These are phyloP conservation scores for Thelonectria olida DNA, from an alignment of 2,329 filamentous ascomycete genomes.

Conservation along the genomic window DNA sequence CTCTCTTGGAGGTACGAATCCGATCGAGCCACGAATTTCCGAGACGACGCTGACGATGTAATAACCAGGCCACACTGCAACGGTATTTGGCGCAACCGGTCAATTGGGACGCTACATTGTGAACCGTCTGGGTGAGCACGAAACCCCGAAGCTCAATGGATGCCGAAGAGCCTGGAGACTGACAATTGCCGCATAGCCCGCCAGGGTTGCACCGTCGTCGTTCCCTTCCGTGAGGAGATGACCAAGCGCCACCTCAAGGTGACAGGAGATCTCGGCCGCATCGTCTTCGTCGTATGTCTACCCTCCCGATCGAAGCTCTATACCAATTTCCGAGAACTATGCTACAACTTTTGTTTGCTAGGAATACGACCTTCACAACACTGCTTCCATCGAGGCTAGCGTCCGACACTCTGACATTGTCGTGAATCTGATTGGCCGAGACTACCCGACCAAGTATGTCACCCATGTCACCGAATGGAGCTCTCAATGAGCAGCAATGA, in stretches of 20 bases:
- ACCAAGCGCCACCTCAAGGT: constrained; percentile 96
- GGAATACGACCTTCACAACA: constrained; percentile 97
- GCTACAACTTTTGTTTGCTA: constrained; percentile 46
- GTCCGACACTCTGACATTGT: constrained; percentile 97
- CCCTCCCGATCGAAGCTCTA: not conserved
- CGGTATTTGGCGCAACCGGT: constrained; percentile 96
- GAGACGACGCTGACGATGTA: constrained; percentile 41
- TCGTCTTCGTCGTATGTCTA: constrained; percentile 79
- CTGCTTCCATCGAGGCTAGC: constrained; percentile 93
- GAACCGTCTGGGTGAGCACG: constrained; percentile 78
- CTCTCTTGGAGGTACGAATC: constrained; percentile 79
- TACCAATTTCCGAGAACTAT: not conserved
- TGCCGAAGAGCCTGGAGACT: constrained; percentile 24
- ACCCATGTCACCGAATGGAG: not conserved
- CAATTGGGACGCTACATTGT: constrained; percentile 97
- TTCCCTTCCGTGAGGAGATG: constrained; percentile 98
- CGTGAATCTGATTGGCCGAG: constrained; percentile 93
- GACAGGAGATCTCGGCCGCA: constrained; percentile 89
- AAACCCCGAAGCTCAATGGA: not conserved
- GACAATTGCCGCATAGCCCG: constrained; percentile 66
- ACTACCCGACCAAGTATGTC: constrained; percentile 91
- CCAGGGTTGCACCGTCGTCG: constrained; percentile 91
- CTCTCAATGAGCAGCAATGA: not conserved
- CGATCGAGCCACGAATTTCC: constrained; percentile 20
- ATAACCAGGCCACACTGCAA: constrained; percentile 85